Percentiles rank a stretch among this genome's conserved stretches.
phyloP scores from a whole-genome alignment of 306 rosid species.

The Cotoneaster glaucophyllus region DNA sequence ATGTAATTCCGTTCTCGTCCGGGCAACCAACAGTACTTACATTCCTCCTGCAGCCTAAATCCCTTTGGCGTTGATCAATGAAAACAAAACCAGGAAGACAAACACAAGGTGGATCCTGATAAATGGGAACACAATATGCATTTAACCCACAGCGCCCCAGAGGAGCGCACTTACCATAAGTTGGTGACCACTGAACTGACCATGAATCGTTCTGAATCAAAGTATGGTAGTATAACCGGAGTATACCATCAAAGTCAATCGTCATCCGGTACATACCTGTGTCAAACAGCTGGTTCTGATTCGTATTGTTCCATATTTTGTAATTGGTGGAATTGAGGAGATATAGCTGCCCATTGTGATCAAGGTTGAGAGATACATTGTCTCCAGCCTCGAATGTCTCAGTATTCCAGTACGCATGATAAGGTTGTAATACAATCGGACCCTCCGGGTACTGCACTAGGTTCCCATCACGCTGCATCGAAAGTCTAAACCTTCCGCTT shows the following conservation, averaged over 20 bases:
- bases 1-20: not conserved
- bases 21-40: not conserved
- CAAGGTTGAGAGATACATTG: slow-evolving; percentile 5
- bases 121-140: not conserved
- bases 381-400: not conserved
- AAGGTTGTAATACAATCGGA: rapidly evolving
- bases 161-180: not conserved
- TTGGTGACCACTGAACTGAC: not conserved
- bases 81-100: slow-evolving; percentile 20
- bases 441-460: not conserved
- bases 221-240: not conserved
- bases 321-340: not conserved
- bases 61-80: not conserved
- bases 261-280: not conserved
- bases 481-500: not conserved
- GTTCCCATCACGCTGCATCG: not conserved
- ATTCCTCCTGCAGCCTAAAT: slow-evolving; percentile 20
- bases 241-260: slow-evolving; percentile 6
- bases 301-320: not conserved
- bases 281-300: not conserved
- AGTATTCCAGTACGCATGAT: not conserved
- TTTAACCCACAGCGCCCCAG: slow-evolving; percentile 2
- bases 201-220: slow-evolving; percentile 4
- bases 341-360: not conserved
- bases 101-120: not conserved